These are phyloP conservation scores for Cryptosporidium sp. DNA, from an alignment of 169 alveolate genomes.

Conservation along the genomic window DNA sequence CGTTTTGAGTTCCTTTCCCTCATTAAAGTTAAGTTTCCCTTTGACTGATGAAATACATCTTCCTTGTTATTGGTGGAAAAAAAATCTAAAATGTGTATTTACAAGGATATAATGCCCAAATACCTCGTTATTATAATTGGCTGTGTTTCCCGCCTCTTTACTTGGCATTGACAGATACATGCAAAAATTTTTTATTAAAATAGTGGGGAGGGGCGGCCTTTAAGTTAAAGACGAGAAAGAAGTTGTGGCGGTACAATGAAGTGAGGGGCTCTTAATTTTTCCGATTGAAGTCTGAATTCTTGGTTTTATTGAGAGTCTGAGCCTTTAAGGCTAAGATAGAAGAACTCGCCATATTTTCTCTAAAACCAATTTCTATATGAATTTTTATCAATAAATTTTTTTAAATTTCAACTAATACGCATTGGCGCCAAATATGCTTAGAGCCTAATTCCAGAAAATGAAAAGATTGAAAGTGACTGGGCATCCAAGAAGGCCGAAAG, in stretches of 20 bases:
- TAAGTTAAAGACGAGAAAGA: neutral
- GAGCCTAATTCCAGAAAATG: neutral
- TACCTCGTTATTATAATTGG: neutral
- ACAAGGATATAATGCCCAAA: neutral
- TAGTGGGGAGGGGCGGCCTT: neutral
- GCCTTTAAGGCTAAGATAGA: too few relatives aligned
- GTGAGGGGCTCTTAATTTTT: neutral
- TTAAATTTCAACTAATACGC: too few relatives aligned
- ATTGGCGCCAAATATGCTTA: neutral
- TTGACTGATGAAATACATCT: neutral
- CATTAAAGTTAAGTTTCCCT: neutral
- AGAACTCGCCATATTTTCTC: too few relatives aligned
- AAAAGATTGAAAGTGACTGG: neutral
- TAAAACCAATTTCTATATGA: too few relatives aligned
- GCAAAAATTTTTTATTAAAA: neutral
- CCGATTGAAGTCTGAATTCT: too few relatives aligned
- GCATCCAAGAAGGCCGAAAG: neutral
- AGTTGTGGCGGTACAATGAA: neutral
- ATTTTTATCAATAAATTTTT: too few relatives aligned
- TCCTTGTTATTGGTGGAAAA: neutral
- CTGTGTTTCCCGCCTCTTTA: neutral
- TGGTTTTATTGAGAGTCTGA: neutral
- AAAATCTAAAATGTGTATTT: neutral
- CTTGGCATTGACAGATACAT: neutral
- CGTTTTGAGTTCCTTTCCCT: slow-evolving; percentile 6